Percentiles rank a stretch among this genome's conserved stretches.
These are phyloP conservation scores for Dictyostelium capitatum DNA, from an alignment of 78 protist species.

Conservation along the genomic window DNA sequence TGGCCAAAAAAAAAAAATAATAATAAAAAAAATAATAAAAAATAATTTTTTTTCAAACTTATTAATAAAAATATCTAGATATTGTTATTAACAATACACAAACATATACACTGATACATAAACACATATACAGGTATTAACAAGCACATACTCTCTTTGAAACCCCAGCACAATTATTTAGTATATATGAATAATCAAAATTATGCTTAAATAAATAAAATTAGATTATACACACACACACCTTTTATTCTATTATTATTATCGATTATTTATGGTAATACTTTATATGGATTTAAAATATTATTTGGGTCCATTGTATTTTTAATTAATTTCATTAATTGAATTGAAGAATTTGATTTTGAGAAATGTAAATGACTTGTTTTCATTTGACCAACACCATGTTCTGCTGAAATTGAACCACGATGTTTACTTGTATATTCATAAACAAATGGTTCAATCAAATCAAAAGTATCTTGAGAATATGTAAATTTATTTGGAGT, in stretches of 20 bases:
- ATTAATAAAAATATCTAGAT: too few species aligned
- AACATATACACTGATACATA: neutral
- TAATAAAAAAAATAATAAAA: neutral
- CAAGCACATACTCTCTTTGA: slow-evolving; percentile 72
- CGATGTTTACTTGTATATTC: slow-evolving; percentile 81
- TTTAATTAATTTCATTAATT: slow-evolving; percentile 88
- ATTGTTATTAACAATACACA: neutral
- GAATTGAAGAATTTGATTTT: slow-evolving; percentile 71
- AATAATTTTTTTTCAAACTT: neutral
- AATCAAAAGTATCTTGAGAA: neutral
- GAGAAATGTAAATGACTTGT: slow-evolving; percentile 51
- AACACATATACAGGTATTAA: too few species aligned
- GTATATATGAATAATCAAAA: neutral
- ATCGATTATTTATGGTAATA: slow-evolving; percentile 54
- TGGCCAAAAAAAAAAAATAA: too few species aligned
- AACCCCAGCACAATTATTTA: slow-evolving; percentile 73
- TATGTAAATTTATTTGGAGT: slow-evolving; percentile 51
- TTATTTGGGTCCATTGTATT: slow-evolving; percentile 92
- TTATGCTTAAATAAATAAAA: neutral
- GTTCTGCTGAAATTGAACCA: slow-evolving; percentile 94
- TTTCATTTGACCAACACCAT: slow-evolving; percentile 95
- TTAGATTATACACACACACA: too few species aligned
- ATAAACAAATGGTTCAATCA: slow-evolving; percentile 92
- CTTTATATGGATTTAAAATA: slow-evolving; percentile 95
- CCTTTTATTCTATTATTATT: too few species aligned